Base-by-base conservation (phyloP, 176 grass and related monocot species). In the Juncus inflexus region DNA sequence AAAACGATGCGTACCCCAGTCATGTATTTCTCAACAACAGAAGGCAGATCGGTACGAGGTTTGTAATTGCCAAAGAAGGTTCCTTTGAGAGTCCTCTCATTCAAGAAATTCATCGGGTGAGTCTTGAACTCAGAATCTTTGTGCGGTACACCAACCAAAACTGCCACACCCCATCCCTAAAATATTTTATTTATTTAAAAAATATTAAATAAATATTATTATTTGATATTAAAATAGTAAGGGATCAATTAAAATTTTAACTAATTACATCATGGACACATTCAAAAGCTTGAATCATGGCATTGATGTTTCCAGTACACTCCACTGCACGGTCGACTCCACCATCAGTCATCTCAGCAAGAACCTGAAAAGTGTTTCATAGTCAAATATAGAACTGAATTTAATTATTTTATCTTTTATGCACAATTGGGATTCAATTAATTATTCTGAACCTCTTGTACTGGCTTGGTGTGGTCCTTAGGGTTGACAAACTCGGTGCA, bases 1-100 rank as follows among this genome's bases (percentile, higher is more conserved):
- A 63, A 13, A 9, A 37, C 19, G 4, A 2, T 35, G 36, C 9
- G 56, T 75, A 90, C 83, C 70, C 86, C 89, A 19, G 65, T 90
- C 77, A 95, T 90, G 69, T 90, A 95, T 86, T 86, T 86, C 60
- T 95, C 90, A 4, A 95, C 90, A 47, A 95, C 80, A 3, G 81
- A 66, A 28, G 90, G 90, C 16, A 95, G 54, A 65, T 90, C 90
- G 0, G 86, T 79, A 15, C 80, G 83, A 0, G 86, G 80, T 35
- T 90, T 95, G 64, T 95, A 95, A 78, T 95, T 83, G 3, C 90
- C 90, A n/a, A 81, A 95, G 77, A 95, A 95, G 47, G 90, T 95
- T 2, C 90, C 90, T 58, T 95, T 95, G 4, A 95, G 86, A 1
- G 90, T 95, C 76, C 35, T 95, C 77, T 95, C 90, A 0, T 37